Percentiles rank a stretch among this genome's conserved stretches.
Evolutionary conservation across 805 yeast genomes (phyloP).

Genomic region (Cephaloascus albidus): DNA sequence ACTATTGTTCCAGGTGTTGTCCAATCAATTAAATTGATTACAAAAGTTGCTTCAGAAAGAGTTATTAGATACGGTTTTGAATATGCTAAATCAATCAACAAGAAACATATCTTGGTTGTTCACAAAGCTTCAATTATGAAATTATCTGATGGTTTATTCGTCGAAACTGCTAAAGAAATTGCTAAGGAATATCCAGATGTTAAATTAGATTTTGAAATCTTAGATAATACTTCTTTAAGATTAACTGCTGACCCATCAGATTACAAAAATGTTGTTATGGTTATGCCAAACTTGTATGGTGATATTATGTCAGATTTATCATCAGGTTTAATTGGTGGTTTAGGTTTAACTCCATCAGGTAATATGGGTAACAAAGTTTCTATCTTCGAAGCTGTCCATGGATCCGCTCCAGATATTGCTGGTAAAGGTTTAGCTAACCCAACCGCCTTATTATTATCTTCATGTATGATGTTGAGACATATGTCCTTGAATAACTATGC

Average conservation of each 20-base stretch:
- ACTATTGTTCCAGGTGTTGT: slow-evolving; percentile 97
- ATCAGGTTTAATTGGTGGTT: slow-evolving; percentile 96
- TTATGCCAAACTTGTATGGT: slow-evolving; percentile 99
- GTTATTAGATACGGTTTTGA: slow-evolving; percentile 96
- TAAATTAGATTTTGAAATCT: slow-evolving; percentile 72
- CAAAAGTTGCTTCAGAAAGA: slow-evolving; percentile 92
- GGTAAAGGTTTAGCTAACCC: slow-evolving; percentile 99
- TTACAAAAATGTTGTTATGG: slow-evolving; percentile 86
- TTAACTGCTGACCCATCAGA: slow-evolving; percentile 83
- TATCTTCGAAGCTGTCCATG: slow-evolving; percentile 98
- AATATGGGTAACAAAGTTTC: slow-evolving; percentile 98
- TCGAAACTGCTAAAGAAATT: slow-evolving; percentile 81
- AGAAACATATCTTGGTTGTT: slow-evolving; percentile 85
- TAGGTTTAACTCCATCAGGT: slow-evolving; percentile 98
- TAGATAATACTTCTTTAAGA: slow-evolving; percentile 91
- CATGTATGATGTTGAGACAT: slow-evolving; percentile 99
- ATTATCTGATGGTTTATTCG: slow-evolving; percentile 95
- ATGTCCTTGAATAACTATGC: slow-evolving; percentile 84
- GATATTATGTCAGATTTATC: slow-evolving; percentile 97
- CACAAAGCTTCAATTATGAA: slow-evolving; percentile 99
- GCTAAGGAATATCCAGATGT: slow-evolving; percentile 90
- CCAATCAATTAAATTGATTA: slow-evolving; percentile 94
- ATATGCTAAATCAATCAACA: slow-evolving; percentile 82
- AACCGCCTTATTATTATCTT: slow-evolving; percentile 90
- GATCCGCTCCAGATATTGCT: slow-evolving; percentile 99